Evolutionary conservation across 1,139 yeast genomes (phyloP).

Genomic region (Hemisphaericaspora lyxosophila): DNA sequence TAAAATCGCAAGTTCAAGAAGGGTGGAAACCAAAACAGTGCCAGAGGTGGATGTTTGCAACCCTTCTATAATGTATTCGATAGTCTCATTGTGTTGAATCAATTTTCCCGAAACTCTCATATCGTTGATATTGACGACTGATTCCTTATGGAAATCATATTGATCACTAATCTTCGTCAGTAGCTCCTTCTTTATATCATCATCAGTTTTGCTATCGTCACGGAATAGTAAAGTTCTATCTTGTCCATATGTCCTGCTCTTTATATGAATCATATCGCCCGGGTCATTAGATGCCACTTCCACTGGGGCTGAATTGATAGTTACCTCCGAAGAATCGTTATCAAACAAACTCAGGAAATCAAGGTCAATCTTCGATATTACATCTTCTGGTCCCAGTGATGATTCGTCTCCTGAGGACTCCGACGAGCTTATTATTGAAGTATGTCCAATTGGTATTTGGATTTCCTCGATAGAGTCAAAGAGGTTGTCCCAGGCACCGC

Average conservation of each 20-base stretch:
- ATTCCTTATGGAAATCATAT: slow-evolving; percentile 13
- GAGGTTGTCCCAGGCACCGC: slow-evolving; percentile 23
- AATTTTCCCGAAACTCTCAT: slow-evolving; percentile 17
- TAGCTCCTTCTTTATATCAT: slow-evolving; percentile 6
- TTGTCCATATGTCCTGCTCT: slow-evolving; percentile 2
- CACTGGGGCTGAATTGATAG: background rate
- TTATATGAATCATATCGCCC: no score
- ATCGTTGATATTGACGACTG: slow-evolving; percentile 19
- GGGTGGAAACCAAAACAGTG: slow-evolving; percentile 4
- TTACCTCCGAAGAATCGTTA: background rate
- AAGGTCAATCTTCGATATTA: background rate
- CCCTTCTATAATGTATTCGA: slow-evolving; percentile 22
- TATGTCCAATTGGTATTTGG: background rate
- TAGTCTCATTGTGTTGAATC: slow-evolving; percentile 14
- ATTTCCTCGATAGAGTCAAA: slow-evolving; percentile 17
- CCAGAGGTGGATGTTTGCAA: slow-evolving; percentile 8
- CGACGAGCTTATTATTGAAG: background rate
- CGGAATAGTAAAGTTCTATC: background rate
- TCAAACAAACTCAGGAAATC: background rate
- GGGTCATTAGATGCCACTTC: no score
- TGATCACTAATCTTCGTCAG: slow-evolving; percentile 10
- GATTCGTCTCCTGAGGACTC: no score
- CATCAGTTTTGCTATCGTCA: background rate
- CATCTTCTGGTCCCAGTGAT: slow-evolving; percentile 4
- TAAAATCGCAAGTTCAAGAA: slow-evolving; percentile 8